Percentiles rank a stretch among this genome's conserved stretches.
Conservation (phyloP, 2,329 filamentous ascomycete genomes). For the Paraconiothyrium brasiliense region DNA sequence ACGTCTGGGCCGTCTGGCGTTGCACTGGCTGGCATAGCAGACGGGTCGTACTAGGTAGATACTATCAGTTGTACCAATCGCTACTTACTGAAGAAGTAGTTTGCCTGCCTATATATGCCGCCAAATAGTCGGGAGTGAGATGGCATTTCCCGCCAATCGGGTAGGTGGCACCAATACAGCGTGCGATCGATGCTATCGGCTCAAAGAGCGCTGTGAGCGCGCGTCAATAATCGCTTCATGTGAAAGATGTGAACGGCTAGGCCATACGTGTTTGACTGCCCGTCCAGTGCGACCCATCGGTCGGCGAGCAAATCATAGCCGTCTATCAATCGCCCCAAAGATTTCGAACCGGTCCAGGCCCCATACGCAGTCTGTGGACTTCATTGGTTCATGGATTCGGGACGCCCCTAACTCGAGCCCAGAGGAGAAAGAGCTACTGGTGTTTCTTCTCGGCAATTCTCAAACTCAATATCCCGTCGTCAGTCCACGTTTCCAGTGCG, state of each 20-base stretch:
- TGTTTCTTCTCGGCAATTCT: constrained; percentile 14
- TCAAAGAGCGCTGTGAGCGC: constrained; percentile 21
- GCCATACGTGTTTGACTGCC: constrained; percentile 16
- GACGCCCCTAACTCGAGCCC: constrained; percentile 1
- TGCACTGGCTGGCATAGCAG: background rate
- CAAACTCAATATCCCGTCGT: constrained; percentile 16
- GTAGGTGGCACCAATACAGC: constrained; percentile 6
- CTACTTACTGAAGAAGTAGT: background rate
- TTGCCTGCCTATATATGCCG: background rate
- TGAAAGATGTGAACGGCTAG: constrained; percentile 17
- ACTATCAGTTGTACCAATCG: background rate
- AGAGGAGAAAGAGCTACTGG: constrained; percentile 18
- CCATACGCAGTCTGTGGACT: background rate
- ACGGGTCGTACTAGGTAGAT: background rate
- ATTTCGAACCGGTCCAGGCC: background rate
- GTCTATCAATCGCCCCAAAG: background rate
- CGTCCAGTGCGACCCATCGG: constrained; percentile 18
- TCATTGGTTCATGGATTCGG: constrained; percentile 2
- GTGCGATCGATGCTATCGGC: constrained; percentile 22
- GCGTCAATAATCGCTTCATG: constrained; percentile 10
- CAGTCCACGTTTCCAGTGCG: constrained; percentile 14
- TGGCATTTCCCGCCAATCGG: background rate
- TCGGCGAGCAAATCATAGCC: constrained; percentile 10
- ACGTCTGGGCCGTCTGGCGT: background rate
- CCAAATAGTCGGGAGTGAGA: background rate